Conservation (phyloP, 2,329 filamentous ascomycete species). For the Hortaea werneckii region DNA sequence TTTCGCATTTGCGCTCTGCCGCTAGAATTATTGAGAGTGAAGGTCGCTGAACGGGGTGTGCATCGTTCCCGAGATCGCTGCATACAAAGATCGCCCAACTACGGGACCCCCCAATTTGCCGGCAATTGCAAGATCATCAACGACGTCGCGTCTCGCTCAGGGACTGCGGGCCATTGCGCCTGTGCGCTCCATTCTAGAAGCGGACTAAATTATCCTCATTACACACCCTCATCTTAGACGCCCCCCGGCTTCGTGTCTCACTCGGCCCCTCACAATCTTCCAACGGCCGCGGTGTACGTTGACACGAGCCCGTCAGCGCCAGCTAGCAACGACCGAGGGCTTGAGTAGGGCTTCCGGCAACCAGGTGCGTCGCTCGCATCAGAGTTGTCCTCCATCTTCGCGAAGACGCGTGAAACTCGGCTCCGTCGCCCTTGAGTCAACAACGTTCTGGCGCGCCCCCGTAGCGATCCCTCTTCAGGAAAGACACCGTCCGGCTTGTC, state of each 20-base stretch:
- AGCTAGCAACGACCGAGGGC: background rate
- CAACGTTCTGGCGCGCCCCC: slow-evolving; percentile 9
- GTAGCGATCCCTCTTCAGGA: slow-evolving; percentile 5
- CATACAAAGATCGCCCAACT: background rate
- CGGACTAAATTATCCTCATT: slow-evolving; percentile 7
- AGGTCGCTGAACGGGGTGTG: background rate
- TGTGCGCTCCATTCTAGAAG: slow-evolving; percentile 9
- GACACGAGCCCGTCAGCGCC: background rate
- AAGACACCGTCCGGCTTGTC: slow-evolving; percentile 16
- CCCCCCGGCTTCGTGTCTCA: slow-evolving; percentile 8
- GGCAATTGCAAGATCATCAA: background rate
- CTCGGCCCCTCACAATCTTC: slow-evolving; percentile 10
- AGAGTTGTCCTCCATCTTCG: background rate
- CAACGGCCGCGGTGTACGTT: slow-evolving; percentile 1
- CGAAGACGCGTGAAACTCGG: background rate
- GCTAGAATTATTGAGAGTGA: background rate
- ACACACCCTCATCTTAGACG: slow-evolving; percentile 4
- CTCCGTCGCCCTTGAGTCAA: slow-evolving; percentile 2
- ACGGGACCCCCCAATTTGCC: background rate
- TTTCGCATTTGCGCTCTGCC: background rate
- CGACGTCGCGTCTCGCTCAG: background rate
- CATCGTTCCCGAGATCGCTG: background rate
- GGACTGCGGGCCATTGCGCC: background rate
- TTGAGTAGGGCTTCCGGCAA: background rate
- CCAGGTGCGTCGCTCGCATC: background rate